Base-by-base conservation (phyloP, 2,329 filamentous ascomycete genomes). In the Monilinia fructigena region DNA sequence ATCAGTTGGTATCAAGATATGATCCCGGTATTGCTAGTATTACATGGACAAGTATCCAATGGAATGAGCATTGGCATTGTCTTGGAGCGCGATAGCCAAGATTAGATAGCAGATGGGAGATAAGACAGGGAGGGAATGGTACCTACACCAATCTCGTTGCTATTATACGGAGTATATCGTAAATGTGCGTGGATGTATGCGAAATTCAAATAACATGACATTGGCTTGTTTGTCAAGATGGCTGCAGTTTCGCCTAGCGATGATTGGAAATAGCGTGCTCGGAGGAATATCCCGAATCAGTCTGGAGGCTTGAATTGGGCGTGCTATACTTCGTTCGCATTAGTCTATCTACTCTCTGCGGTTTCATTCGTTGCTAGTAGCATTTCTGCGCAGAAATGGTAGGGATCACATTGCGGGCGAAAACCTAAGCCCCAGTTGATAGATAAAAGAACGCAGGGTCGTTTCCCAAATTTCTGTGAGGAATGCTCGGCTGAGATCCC, bases 91-190 rank as follows among this genome's bases (percentile, higher is more conserved):
- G 45, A 58, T 31, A 53, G 23, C 26, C 50, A 53, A 53, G 50
- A 53, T 31, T 48, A 55, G 53, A 20, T 54, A 14, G 4, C 20
- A 45, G 55, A 58, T 59, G 42, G 18, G 7, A 59, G 56, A 59
- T 59, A 59, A 48, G 42, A 35, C 47, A 31, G 20, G 56, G 47
- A 35, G 28, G 20, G 56, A 18, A 26, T 23, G 47, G 12, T n/a
- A 23, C 11, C n/a, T n/a, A 48, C 20, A n/a, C 45, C 40, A 58
- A 58, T 47, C 55, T 58, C 55, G 8, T 58, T 47, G 55, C 40
- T 47, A 59, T 47, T n/a, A n/a, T n/a, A 20, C 20, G 45, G 18
- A 20, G 42, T 47, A 40, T 16, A 38, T 59, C 26, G 55, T 59
- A 45, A 59, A 59, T 20, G n/a, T 59, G 26, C n/a, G 16, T 40